These are phyloP conservation scores for Senna tora DNA, from an alignment of 306 rosid genomes.

Conservation along the genomic window DNA sequence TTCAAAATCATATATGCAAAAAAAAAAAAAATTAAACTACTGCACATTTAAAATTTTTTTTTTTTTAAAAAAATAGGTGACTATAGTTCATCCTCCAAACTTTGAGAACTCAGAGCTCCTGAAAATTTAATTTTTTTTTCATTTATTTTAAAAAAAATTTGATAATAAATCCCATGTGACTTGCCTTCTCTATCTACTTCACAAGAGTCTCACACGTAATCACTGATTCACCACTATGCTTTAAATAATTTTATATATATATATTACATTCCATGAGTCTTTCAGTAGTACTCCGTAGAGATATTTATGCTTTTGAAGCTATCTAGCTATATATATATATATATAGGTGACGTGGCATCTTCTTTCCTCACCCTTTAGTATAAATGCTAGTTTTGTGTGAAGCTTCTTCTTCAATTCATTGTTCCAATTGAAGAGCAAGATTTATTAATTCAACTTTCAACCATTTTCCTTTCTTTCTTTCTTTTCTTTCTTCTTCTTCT, in stretches of 20 bases:
- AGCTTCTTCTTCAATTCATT: too few species aligned
- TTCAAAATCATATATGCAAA: not conserved
- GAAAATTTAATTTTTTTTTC: constrained; percentile 20
- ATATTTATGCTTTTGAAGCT: constrained; percentile 5
- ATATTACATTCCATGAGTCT: not conserved
- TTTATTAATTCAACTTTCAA: too few species aligned
- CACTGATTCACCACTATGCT: constrained; percentile 27
- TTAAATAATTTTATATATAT: not conserved
- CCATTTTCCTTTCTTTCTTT: too few species aligned
- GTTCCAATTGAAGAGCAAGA: not conserved
- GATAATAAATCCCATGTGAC: not conserved
- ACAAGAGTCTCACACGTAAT: constrained; percentile 31
- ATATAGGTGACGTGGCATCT: constrained; percentile 4
- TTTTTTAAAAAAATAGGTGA: not conserved
- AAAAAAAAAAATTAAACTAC: not conserved
- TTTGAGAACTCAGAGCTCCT: constrained; percentile 27
- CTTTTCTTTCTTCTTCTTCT: too few species aligned
- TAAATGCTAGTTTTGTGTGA: not conserved
- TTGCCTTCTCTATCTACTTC: not conserved
- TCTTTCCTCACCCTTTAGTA: constrained; percentile 9
- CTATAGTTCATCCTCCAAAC: not conserved
- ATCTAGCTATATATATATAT: too few species aligned
- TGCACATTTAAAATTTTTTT: not conserved
- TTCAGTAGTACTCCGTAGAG: not conserved
- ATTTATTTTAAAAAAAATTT: too few species aligned